Percentiles rank a stretch among this genome's conserved stretches.
phyloP scores from a whole-genome alignment of 2,329 filamentous ascomycete species.

The Juglanconis juglandina region DNA sequence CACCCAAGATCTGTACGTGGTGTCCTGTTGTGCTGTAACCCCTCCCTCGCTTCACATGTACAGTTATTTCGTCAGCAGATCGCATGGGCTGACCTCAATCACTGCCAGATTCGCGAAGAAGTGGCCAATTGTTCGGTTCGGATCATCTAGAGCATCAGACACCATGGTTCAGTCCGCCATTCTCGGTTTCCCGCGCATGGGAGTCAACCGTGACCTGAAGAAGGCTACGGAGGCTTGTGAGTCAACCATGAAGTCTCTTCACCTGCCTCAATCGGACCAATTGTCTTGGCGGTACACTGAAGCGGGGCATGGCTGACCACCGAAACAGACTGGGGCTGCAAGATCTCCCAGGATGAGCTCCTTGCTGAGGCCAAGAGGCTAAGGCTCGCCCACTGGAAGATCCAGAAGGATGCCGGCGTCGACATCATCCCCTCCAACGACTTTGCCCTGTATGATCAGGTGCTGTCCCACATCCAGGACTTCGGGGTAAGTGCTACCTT shows the following conservation, averaged over 20 bases:
- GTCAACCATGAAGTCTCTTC: slow-evolving; percentile 37
- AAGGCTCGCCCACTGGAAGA: slow-evolving; percentile 96
- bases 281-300: slow-evolving; percentile 14
- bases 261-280: background rate
- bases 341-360: slow-evolving; percentile 87
- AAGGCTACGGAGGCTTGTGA: slow-evolving; percentile 95
- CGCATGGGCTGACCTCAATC: background rate
- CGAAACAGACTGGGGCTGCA: slow-evolving; percentile 73
- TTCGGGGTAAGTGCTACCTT: slow-evolving; percentile 68
- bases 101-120: slow-evolving; percentile 7
- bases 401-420: slow-evolving; percentile 97
- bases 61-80: background rate
- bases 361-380: slow-evolving; percentile 95
- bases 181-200: slow-evolving; percentile 99
- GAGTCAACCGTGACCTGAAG: slow-evolving; percentile 97
- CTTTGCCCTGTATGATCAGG: slow-evolving; percentile 98
- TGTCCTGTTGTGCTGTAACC: background rate
- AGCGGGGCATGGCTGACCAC: slow-evolving; percentile 12
- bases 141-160: slow-evolving; percentile 25
- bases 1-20: slow-evolving; percentile 1
- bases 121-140: slow-evolving; percentile 16
- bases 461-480: slow-evolving; percentile 96
- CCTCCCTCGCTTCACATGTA: slow-evolving; percentile 1
- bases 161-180: slow-evolving; percentile 69
- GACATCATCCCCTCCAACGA: slow-evolving; percentile 99